phyloP scores from a whole-genome alignment of 805 yeast species.

The Lipomyces anomalus region DNA sequence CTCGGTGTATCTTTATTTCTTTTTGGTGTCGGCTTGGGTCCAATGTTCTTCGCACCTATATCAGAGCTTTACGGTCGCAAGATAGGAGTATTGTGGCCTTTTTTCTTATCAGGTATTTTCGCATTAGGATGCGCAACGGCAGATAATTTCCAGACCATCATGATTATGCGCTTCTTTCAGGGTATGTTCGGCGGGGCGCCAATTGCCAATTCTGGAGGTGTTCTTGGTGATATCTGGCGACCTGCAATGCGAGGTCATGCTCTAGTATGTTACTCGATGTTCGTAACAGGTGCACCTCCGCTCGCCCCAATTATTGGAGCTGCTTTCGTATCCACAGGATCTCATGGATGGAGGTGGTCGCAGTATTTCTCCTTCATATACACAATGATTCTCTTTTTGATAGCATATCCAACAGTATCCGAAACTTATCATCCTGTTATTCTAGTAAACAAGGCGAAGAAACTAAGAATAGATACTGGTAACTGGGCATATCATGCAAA shows the following conservation, averaged over 20 bases:
- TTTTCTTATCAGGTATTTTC: constrained; percentile 24
- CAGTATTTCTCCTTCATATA: constrained; percentile 75
- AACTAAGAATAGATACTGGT: constrained; percentile 63
- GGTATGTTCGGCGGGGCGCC: constrained; percentile 80
- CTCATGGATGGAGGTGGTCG: constrained; percentile 61
- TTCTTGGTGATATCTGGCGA: constrained; percentile 55
- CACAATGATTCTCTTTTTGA: constrained; percentile 47
- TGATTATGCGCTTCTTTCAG: constrained; percentile 67
- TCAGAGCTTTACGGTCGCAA: constrained; percentile 71
- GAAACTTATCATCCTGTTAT: constrained; percentile 42
- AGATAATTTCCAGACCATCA: constrained; percentile 48
- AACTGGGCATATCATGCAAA: constrained; percentile 84
- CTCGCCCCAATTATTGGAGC: constrained; percentile 55
- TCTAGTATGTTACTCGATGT: constrained; percentile 44
- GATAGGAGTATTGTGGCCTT: constrained; percentile 51
- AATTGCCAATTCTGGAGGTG: constrained; percentile 78
- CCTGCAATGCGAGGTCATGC: constrained; percentile 51
- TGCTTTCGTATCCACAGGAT: constrained; percentile 60
- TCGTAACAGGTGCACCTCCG: constrained; percentile 41
- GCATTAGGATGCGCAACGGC: constrained; percentile 33
- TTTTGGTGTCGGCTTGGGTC: constrained; percentile 73
- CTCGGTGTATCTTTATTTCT: constrained; percentile 38
- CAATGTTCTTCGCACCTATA: constrained; percentile 73
- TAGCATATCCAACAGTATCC: constrained; percentile 39
- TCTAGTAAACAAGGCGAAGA: constrained; percentile 43